Conservation (phyloP, 345 rosid species). For the Moricandia arvensis region DNA sequence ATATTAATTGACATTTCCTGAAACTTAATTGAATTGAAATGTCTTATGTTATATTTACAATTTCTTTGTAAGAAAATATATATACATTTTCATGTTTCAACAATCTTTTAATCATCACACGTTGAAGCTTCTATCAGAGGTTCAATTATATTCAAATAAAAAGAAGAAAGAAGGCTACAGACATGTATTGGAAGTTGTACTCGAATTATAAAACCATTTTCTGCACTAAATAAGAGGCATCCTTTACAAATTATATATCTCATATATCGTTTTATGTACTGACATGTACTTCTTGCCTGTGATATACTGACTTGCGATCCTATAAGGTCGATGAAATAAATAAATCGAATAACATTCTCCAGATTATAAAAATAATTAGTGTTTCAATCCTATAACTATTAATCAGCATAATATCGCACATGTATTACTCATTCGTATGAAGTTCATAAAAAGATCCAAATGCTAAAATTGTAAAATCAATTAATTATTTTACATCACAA, state of each 20-base stretch:
- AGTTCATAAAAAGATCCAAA: too few relatives aligned
- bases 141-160: neutral
- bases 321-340: neutral
- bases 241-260: neutral
- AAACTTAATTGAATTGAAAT: neutral
- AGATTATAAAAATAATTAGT: too few relatives aligned
- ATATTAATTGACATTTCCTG: neutral
- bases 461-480: neutral
- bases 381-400: too few relatives aligned
- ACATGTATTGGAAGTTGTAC: neutral
- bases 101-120: neutral
- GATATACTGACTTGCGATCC: neutral
- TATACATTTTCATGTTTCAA: neutral
- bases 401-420: too few relatives aligned
- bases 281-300: neutral
- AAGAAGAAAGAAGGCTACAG: neutral
- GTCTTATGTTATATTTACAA: neutral
- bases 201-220: neutral
- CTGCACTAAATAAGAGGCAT: neutral
- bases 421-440: too few relatives aligned
- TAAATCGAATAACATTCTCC: neutral
- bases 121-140: neutral
- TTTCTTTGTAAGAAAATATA: neutral
- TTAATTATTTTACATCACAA: conserved; percentile 2
- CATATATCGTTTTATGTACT: neutral